Evolutionary conservation across 306 rosid species (phyloP).

Genomic region (apple (Malus domestica)): DNA sequence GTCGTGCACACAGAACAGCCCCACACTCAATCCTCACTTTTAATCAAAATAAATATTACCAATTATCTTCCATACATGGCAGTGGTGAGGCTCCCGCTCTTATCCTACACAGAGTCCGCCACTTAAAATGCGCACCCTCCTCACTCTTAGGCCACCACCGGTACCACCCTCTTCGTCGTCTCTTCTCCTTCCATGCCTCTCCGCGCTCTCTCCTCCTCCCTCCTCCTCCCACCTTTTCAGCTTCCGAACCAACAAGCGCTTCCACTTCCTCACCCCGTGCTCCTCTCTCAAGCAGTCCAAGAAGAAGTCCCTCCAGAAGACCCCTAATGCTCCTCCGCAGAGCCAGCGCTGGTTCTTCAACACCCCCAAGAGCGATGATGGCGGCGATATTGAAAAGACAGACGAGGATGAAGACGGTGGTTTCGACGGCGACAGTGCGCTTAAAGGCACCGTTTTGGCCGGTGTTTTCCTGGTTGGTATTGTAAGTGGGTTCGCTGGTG

Average conservation of each 20-base stretch:
- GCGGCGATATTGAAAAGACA: neutral
- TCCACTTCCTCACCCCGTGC: conserved; percentile 54
- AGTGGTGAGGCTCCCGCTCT: neutral
- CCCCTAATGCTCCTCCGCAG: conserved; percentile 47
- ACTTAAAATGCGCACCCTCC: conserved; percentile 58
- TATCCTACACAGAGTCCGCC: conserved; percentile 8
- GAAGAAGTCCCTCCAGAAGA: conserved; percentile 38
- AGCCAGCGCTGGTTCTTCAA: conserved; percentile 50
- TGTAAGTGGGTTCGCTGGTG: conserved; percentile 76
- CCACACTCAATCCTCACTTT: neutral
- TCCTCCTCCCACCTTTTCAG: conserved; percentile 41
- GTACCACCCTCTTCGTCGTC: conserved; percentile 6
- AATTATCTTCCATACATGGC: conserved; percentile 15
- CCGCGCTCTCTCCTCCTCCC: conserved; percentile 26
- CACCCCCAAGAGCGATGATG: conserved; percentile 32
- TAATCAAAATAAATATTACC: neutral
- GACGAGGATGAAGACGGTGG: neutral
- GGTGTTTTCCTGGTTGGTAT: conserved; percentile 62
- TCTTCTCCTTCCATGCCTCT: conserved; percentile 42
- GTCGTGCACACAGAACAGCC: neutral
- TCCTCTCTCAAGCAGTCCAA: conserved; percentile 79
- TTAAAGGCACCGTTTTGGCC: conserved; percentile 76
- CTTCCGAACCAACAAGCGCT: conserved; percentile 42
- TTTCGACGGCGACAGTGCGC: conserved; percentile 33
- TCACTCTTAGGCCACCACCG: conserved; percentile 24